A percentile compares a stretch with the other conserved stretches of the same genome.
Evolutionary conservation across 257 asterid genomes (phyloP).

Genomic region (Solanum etuberosum): DNA sequence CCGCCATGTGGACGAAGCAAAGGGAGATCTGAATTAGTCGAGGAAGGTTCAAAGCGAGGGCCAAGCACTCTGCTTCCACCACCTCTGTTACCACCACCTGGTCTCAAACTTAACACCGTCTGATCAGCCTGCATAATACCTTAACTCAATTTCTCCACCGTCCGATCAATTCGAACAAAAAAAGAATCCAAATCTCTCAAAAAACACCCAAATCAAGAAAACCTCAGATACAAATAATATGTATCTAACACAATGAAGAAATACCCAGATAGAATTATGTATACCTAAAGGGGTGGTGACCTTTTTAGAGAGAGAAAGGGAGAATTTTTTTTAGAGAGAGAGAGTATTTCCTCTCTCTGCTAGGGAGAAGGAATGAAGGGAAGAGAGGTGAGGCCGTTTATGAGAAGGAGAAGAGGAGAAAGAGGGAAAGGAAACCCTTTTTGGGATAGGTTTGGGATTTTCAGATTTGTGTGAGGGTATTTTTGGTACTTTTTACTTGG

Average conservation of each 20-base stretch:
- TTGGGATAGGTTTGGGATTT: background rate
- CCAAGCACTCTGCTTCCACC: constrained; percentile 29
- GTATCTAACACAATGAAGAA: background rate
- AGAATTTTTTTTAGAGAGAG: background rate
- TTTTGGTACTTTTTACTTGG: background rate
- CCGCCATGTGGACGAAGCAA: constrained; percentile 29
- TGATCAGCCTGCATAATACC: constrained; percentile 38
- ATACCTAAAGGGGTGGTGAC: background rate
- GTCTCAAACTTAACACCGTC: constrained; percentile 41
- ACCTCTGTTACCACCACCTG: constrained; percentile 37
- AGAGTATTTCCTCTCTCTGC: constrained; percentile 43
- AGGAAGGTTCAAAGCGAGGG: constrained; percentile 28
- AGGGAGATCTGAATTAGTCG: constrained; percentile 19
- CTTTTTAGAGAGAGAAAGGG: constrained; percentile 3
- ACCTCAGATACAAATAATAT: background rate
- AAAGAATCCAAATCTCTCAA: background rate
- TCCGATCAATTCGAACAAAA: constrained; percentile 6
- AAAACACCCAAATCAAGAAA: background rate
- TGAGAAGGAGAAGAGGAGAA: background rate
- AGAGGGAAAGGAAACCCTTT: constrained; percentile 8
- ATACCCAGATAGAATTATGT: background rate
- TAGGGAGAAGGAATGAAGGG: constrained; percentile 13
- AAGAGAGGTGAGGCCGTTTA: background rate
- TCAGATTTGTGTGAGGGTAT: background rate
- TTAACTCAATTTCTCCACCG: constrained; percentile 22